Percentiles rank a stretch among this genome's conserved stretches.
Conservation (phyloP, 116 monocot species). For the Dioscorea cayenensis region DNA sequence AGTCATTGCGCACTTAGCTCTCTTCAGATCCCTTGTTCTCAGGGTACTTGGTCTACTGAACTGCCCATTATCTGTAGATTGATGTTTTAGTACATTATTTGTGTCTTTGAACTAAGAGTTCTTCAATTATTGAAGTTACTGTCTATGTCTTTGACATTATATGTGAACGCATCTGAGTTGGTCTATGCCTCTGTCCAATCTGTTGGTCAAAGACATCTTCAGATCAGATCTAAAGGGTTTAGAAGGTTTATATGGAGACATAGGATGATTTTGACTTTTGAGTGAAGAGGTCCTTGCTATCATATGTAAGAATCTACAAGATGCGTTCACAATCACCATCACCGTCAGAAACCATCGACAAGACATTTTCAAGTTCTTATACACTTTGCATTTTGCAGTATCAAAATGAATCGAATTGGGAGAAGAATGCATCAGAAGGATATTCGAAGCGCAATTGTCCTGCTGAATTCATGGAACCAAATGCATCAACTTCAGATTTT, state of each 20-base stretch:
- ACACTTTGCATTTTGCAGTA: conserved; percentile 6
- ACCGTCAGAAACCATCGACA: neutral
- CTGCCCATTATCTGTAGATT: neutral
- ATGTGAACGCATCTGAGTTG: too few species aligned
- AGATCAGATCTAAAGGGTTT: too few species aligned
- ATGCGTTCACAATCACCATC: neutral
- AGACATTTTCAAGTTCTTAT: conserved; percentile 16
- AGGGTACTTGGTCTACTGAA: too few species aligned
- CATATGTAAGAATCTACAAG: too few species aligned
- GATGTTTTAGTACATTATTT: neutral
- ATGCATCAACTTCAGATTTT: conserved; percentile 8
- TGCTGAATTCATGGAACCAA: conserved; percentile 10
- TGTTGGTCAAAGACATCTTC: too few species aligned
- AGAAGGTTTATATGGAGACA: too few species aligned
- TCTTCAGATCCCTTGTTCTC: too few species aligned
- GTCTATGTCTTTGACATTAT: too few species aligned
- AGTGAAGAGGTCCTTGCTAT: too few species aligned
- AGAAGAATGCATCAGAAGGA: conserved; percentile 10
- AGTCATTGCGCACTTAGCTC: too few species aligned
- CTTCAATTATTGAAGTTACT: neutral
- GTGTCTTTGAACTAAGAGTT: neutral
- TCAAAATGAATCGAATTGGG: conserved; percentile 11
- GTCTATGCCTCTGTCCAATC: neutral
- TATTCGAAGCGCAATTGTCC: conserved; percentile 3
- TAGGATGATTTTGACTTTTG: too few species aligned